Base-by-base conservation (phyloP, 495 filamentous ascomycete genomes). In the Xylaria telfairii region DNA sequence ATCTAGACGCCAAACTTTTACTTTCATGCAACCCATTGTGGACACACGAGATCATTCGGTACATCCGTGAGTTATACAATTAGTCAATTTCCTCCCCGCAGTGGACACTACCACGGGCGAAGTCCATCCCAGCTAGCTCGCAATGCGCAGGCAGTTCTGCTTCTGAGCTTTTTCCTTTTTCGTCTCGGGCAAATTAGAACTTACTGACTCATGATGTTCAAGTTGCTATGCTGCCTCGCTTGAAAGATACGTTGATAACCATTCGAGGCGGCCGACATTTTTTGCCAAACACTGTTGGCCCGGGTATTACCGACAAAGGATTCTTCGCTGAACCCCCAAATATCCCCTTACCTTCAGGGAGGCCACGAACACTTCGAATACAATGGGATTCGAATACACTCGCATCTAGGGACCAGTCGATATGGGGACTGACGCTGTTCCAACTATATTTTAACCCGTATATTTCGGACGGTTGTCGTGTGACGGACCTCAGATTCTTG, bases 401-500 rank as follows among this genome's bases (percentile, higher is more conserved):
- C 26, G 0, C 19, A 0, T 12, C 12, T 4, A 21, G 9, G 21
- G 24, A 53, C 0, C 17, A n/a, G 13, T n/a, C 24, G n/a, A 26
- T 28, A 10, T n/a, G 32, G 28, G 56, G 56, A 21, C 37, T 37
- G 26, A 12, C 8, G n/a, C 21, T 41, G 28, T 62, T 62, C 28
- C 59, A 62, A 13, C 34, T 62, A 8, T 42, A 42, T 42, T 41
- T 62, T 37, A 15, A n/a, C 30, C 37, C 59, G 1, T 62, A 26
- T 12, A 32, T 62, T 17, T 15, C n/a, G 17, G 42, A 42, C 12
- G 37, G 37, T 7, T 42, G 34, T 62, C 59, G 34, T 1, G n/a
- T 62, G 5, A 39, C 34, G 10, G 59, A 62, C 37, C 37, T 62
- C 4, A 62, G 59, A 28, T 62, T 41, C 37, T 42, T 62, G 17